Conservation (phyloP, 2,329 filamentous ascomycete species). For the Clonostachys chloroleuca region DNA sequence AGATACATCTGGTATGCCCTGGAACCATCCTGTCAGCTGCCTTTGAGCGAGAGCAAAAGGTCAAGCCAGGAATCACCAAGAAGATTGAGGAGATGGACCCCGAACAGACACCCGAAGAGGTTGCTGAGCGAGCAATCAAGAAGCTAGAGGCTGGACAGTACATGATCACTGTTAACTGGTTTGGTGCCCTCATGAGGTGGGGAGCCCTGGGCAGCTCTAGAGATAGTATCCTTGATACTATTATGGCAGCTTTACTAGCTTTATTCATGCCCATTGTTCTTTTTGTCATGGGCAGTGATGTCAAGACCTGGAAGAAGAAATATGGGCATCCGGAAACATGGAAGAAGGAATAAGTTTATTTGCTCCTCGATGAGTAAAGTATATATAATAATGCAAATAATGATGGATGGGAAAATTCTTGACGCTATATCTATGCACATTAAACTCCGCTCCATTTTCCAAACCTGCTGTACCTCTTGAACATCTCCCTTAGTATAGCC, state of each 20-base stretch:
- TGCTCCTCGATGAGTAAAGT: not conserved
- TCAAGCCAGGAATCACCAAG: constrained; percentile 77
- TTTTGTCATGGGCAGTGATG: constrained; percentile 51
- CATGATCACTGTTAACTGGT: constrained; percentile 68
- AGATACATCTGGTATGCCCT: constrained; percentile 78
- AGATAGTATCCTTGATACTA: constrained; percentile 57
- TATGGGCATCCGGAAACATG: constrained; percentile 54
- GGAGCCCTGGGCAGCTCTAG: constrained; percentile 49
- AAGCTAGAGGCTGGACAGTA: constrained; percentile 80
- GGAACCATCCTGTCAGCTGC: constrained; percentile 79
- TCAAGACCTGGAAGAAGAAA: constrained; percentile 49
- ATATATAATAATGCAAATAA: not conserved
- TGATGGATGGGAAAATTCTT: not conserved
- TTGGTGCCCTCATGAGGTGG: constrained; percentile 70
- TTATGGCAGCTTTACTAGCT: constrained; percentile 45
- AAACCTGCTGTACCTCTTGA: constrained; percentile 55
- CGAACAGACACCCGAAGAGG: constrained; percentile 71
- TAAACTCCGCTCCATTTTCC: constrained; percentile 60
- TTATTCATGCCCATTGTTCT: constrained; percentile 56
- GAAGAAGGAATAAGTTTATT: constrained; percentile 14
- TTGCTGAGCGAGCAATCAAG: constrained; percentile 64
- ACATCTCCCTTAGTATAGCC: constrained; percentile 54
- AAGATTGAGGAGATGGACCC: constrained; percentile 80
- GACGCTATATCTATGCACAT: constrained; percentile 6
- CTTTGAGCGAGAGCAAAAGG: constrained; percentile 67